Evolutionary conservation across 2,329 filamentous ascomycete genomes (phyloP).

Genomic region (Coleophoma crateriformis): DNA sequence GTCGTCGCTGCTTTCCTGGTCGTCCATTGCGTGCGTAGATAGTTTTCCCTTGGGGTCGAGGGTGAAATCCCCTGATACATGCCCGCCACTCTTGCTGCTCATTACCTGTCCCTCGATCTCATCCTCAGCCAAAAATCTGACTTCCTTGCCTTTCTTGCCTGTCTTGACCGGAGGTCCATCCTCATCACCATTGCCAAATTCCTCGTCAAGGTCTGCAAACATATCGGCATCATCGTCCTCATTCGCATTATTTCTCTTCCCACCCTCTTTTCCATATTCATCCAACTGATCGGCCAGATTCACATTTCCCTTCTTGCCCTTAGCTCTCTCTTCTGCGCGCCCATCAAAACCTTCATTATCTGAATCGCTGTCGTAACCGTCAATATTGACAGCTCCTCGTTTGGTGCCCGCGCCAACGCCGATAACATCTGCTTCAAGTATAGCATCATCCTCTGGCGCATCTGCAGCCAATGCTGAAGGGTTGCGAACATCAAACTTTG

Average conservation of each 20-base stretch:
- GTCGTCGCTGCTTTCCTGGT: conserved; percentile 48
- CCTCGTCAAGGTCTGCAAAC: conserved; percentile 69
- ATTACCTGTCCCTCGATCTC: conserved; percentile 77
- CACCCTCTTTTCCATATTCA: conserved; percentile 38
- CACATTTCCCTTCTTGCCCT: conserved; percentile 34
- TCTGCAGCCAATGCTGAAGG: conserved; percentile 87
- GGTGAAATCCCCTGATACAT: conserved; percentile 54
- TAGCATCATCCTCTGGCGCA: conserved; percentile 66
- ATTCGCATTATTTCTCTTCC: conserved; percentile 31
- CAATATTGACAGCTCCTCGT: conserved; percentile 90
- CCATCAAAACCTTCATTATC: conserved; percentile 83
- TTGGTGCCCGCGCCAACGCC: conserved; percentile 69
- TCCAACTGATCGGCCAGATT: conserved; percentile 47
- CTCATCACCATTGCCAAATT: conserved; percentile 46
- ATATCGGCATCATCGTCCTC: conserved; percentile 72
- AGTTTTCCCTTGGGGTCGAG: conserved; percentile 47
- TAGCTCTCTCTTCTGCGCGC: conserved; percentile 57
- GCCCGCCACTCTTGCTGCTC: conserved; percentile 67
- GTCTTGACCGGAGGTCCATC: conserved; percentile 42
- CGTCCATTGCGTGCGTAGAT: conserved; percentile 28
- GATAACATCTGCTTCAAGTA: conserved; percentile 90
- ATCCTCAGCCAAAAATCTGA: conserved; percentile 51
- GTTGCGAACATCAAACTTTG: conserved; percentile 91
- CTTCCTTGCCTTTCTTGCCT: conserved; percentile 58
- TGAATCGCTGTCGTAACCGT: conserved; percentile 95